Percentiles rank a stretch among this genome's conserved stretches.
Evolutionary conservation across 2,329 filamentous ascomycete species (phyloP).

Genomic region (Hymenoscyphus fructigenus): DNA sequence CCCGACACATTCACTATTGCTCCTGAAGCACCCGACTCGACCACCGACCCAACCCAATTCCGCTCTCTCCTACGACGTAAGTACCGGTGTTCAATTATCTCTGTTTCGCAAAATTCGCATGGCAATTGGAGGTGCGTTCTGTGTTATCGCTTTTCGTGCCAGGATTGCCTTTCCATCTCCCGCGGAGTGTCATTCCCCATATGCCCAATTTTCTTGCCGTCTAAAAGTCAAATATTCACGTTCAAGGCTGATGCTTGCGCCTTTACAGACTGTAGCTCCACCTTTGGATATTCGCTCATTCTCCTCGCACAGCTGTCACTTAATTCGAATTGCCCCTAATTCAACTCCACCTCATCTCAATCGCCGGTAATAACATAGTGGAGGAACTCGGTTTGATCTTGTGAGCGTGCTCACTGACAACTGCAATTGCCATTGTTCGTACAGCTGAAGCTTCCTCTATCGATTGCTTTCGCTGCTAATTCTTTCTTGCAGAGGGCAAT

Average conservation of each 20-base stretch:
- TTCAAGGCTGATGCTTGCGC: constrained; percentile 31
- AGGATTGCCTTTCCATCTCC: constrained; percentile 13
- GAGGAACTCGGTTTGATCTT: constrained; percentile 19
- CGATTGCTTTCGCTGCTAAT: not conserved
- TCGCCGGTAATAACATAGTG: constrained; percentile 16
- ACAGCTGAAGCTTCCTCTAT: not conserved
- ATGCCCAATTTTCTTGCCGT: not conserved
- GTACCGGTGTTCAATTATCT: constrained; percentile 12
- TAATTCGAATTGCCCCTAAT: constrained; percentile 15
- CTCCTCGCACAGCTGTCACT: constrained; percentile 6
- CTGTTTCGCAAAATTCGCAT: not conserved
- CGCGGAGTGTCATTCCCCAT: not conserved
- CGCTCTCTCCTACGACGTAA: constrained; percentile 14
- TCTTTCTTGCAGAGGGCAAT: constrained; percentile 7
- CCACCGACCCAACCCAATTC: constrained; percentile 6
- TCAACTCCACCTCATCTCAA: constrained; percentile 11
- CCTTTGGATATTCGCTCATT: constrained; percentile 8
- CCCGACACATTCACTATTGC: constrained; percentile 25
- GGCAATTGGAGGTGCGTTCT: constrained; percentile 17
- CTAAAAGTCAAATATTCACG: constrained; percentile 8
- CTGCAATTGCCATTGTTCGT: constrained; percentile 22
- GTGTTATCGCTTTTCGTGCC: constrained; percentile 11
- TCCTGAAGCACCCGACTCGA: constrained; percentile 24
- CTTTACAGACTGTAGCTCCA: constrained; percentile 16
- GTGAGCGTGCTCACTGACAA: constrained; percentile 29